A percentile compares a stretch with the other conserved stretches of the same genome.
Evolutionary conservation across 306 rosid genomes (phyloP).

Genomic region (Carpinus viminea): DNA sequence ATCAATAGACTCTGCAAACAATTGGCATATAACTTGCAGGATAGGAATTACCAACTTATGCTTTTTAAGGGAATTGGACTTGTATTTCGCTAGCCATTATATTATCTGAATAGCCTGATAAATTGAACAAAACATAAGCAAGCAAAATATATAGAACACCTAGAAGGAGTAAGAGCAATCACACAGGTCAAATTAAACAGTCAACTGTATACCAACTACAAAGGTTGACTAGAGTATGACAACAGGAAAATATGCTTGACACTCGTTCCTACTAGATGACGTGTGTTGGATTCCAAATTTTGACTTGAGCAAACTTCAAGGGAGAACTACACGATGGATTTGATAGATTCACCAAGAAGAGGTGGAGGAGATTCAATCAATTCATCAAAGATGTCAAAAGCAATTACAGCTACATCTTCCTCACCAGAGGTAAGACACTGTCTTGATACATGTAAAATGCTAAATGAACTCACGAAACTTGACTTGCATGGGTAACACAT

Average conservation of each 20-base stretch:
- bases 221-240: background rate
- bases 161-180: slow-evolving; percentile 10
- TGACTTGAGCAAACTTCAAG: slow-evolving; percentile 98
- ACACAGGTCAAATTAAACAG: background rate
- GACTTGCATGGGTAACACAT: slow-evolving; percentile 45
- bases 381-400: slow-evolving; percentile 97
- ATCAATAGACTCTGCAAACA: slow-evolving; percentile 85
- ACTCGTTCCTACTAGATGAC: slow-evolving; percentile 81
- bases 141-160: slow-evolving; percentile 19
- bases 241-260: slow-evolving; percentile 12
- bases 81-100: slow-evolving; percentile 97
- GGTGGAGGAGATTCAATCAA: slow-evolving; percentile 99
- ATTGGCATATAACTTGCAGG: slow-evolving; percentile 87
- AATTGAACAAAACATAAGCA: slow-evolving; percentile 29
- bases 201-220: background rate
- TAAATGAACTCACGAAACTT: slow-evolving; percentile 91
- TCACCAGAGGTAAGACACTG: slow-evolving; percentile 97
- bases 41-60: slow-evolving; percentile 87
- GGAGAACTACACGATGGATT: slow-evolving; percentile 93
- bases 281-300: slow-evolving; percentile 88
- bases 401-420: slow-evolving; percentile 93
- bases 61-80: slow-evolving; percentile 76
- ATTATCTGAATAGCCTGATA: slow-evolving; percentile 90
- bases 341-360: slow-evolving; percentile 95
- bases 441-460: slow-evolving; percentile 90